phyloP scores from a whole-genome alignment of 2,329 filamentous ascomycete genomes.

The Verticillium nubilum region DNA sequence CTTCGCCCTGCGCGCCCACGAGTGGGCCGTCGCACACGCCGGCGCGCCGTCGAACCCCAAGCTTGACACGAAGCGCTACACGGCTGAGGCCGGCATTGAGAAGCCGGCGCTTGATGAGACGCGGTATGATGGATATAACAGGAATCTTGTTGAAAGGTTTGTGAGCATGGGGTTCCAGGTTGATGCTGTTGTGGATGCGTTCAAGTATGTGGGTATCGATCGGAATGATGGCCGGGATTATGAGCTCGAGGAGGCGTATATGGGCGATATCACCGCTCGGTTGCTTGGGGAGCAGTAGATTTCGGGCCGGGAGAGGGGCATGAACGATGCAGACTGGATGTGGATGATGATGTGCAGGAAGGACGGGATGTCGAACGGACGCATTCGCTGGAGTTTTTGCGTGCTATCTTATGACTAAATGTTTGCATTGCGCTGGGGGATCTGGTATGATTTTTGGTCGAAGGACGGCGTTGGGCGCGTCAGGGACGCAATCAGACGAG shows the following conservation, averaged over 20 bases:
- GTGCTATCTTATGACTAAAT: background rate
- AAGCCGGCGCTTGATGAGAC: background rate
- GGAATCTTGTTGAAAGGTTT: conserved; percentile 76
- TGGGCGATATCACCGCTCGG: conserved; percentile 82
- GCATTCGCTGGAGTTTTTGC: background rate
- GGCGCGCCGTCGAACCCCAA: conserved; percentile 55
- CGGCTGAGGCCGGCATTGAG: background rate
- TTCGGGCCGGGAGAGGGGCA: background rate
- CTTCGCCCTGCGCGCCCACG: conserved; percentile 76
- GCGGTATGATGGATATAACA: conserved; percentile 80
- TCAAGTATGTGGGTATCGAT: conserved; percentile 76
- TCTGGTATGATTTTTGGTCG: background rate
- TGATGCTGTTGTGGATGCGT: conserved; percentile 79
- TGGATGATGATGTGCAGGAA: background rate
- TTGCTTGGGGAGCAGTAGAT: conserved; percentile 70
- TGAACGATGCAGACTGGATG: background rate
- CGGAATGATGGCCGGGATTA: conserved; percentile 73
- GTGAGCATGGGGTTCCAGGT: conserved; percentile 88
- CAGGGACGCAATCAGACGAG: background rate
- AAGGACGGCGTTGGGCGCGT: background rate
- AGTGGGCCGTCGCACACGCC: conserved; percentile 85
- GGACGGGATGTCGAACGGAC: background rate
- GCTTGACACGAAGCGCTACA: conserved; percentile 27
- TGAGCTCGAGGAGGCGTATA: conserved; percentile 81
- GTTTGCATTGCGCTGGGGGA: background rate